Conservation (phyloP, 768 basidiomycete species). For the Rhodotorula babjevae region DNA sequence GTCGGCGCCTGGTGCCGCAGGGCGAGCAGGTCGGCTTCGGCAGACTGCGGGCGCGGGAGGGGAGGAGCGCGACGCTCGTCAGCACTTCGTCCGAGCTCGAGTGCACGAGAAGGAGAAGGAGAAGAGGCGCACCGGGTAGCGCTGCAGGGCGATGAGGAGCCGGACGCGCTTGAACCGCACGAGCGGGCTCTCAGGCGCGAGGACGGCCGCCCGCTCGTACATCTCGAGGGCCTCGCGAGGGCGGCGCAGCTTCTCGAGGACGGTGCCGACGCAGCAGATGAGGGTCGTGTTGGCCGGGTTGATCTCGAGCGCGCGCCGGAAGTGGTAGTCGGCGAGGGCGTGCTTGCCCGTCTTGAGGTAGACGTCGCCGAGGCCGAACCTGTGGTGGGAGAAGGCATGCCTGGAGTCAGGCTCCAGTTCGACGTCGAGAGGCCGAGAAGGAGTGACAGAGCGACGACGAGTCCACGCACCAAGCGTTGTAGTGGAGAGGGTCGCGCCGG, state of each 20-base stretch:
- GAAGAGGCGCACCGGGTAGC: slow-evolving; percentile 64
- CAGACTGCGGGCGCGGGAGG: slow-evolving; percentile 54
- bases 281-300: slow-evolving; percentile 94
- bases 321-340: slow-evolving; percentile 92
- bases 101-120: neutral
- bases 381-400: slow-evolving; percentile 44
- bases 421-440: too few relatives aligned
- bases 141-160: slow-evolving; percentile 76
- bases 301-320: slow-evolving; percentile 82
- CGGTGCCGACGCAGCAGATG: slow-evolving; percentile 91
- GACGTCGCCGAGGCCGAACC: slow-evolving; percentile 98
- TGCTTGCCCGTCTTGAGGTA: slow-evolving; percentile 92
- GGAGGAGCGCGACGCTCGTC: too few relatives aligned
- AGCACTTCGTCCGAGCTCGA: too few relatives aligned
- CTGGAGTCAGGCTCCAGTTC: too few relatives aligned
- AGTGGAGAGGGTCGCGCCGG: slow-evolving; percentile 79
- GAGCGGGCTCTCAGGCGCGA: slow-evolving; percentile 82
- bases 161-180: slow-evolving; percentile 91
- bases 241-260: slow-evolving; percentile 79
- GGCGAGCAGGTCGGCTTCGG: slow-evolving; percentile 72
- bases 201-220: slow-evolving; percentile 72
- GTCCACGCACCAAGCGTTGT: slow-evolving; percentile 86
- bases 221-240: slow-evolving; percentile 67
- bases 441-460: neutral
- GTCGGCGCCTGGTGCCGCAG: slow-evolving; percentile 80